These are phyloP conservation scores for Trichoderma harzianum DNA, from an alignment of 2,329 filamentous ascomycete genomes.

Conservation along the genomic window DNA sequence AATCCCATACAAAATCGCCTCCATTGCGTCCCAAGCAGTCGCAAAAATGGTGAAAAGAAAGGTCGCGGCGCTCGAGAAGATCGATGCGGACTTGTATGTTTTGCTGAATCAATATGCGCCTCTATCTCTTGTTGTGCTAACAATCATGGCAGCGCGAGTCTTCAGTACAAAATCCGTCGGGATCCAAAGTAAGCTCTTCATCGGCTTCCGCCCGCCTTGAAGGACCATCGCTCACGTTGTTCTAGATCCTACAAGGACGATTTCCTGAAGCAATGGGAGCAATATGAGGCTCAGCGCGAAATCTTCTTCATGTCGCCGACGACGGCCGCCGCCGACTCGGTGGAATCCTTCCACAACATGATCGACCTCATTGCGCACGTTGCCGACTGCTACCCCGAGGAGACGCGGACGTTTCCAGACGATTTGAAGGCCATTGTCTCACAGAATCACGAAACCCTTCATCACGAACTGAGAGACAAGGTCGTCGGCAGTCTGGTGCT, in stretches of 20 bases:
- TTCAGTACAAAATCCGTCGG: slow-evolving; percentile 87
- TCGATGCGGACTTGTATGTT: slow-evolving; percentile 78
- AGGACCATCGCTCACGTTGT: not conserved
- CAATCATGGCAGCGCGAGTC: slow-evolving; percentile 59
- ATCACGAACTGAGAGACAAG: slow-evolving; percentile 87
- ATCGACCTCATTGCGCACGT: slow-evolving; percentile 93
- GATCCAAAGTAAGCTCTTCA: slow-evolving; percentile 65
- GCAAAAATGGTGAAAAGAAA: slow-evolving; percentile 76
- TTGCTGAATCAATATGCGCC: not conserved
- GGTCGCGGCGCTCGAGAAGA: slow-evolving; percentile 88
- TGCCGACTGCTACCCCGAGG: slow-evolving; percentile 84
- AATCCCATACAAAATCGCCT: not conserved
- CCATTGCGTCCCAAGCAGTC: not conserved
- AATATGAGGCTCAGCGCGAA: slow-evolving; percentile 87
- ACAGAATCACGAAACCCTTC: slow-evolving; percentile 76
- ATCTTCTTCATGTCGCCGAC: slow-evolving; percentile 84
- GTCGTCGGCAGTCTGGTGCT: slow-evolving; percentile 87
- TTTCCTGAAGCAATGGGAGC: slow-evolving; percentile 81
- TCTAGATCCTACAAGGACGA: slow-evolving; percentile 84
- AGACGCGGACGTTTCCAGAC: slow-evolving; percentile 72
- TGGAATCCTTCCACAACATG: slow-evolving; percentile 83
- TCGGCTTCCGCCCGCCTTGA: not conserved
- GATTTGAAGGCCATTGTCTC: slow-evolving; percentile 79
- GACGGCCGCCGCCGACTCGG: slow-evolving; percentile 70
- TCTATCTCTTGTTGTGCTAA: slow-evolving; percentile 23